A percentile compares a stretch with the other conserved stretches of the same genome.
Conservation (phyloP, 2,329 filamentous ascomycete genomes). For the Trichoderma brevicompactum region DNA sequence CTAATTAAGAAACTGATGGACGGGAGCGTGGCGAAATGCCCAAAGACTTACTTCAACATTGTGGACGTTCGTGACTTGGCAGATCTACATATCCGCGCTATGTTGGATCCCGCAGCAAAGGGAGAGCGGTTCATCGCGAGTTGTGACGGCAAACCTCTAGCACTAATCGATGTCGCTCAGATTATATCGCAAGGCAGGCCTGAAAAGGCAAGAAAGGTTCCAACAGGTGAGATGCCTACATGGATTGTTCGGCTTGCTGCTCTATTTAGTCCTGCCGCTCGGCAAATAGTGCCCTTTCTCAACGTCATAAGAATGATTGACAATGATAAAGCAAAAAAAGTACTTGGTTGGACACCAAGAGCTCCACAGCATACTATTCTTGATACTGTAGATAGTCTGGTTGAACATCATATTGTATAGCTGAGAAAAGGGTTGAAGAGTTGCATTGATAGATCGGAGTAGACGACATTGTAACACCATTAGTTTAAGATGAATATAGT, state of each 20-base stretch:
- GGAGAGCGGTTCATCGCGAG: slow-evolving; percentile 38
- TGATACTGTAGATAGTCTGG: slow-evolving; percentile 10
- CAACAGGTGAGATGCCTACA: background rate
- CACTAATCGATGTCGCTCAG: slow-evolving; percentile 2
- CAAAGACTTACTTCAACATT: slow-evolving; percentile 35
- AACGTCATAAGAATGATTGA: background rate
- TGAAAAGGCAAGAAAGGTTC: slow-evolving; percentile 5
- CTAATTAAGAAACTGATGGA: slow-evolving; percentile 13
- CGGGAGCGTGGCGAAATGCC: slow-evolving; percentile 9
- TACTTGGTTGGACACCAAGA: slow-evolving; percentile 7
- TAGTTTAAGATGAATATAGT: too few relatives aligned
- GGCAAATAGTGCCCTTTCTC: slow-evolving; percentile 9
- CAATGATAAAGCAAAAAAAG: background rate
- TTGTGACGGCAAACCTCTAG: slow-evolving; percentile 10
- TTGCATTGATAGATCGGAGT: background rate
- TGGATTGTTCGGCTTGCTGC: slow-evolving; percentile 17
- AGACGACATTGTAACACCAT: too few relatives aligned
- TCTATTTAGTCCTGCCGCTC: slow-evolving; percentile 3
- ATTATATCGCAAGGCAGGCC: slow-evolving; percentile 11
- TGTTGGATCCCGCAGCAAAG: slow-evolving; percentile 30
- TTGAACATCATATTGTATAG: background rate
- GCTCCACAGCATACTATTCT: background rate
- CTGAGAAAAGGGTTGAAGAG: background rate
- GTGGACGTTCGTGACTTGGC: slow-evolving; percentile 40
- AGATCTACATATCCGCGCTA: slow-evolving; percentile 33